A percentile compares a stretch with the other conserved stretches of the same genome.
Conservation (phyloP, 306 rosid genomes). For the Arachis stenosperma region DNA sequence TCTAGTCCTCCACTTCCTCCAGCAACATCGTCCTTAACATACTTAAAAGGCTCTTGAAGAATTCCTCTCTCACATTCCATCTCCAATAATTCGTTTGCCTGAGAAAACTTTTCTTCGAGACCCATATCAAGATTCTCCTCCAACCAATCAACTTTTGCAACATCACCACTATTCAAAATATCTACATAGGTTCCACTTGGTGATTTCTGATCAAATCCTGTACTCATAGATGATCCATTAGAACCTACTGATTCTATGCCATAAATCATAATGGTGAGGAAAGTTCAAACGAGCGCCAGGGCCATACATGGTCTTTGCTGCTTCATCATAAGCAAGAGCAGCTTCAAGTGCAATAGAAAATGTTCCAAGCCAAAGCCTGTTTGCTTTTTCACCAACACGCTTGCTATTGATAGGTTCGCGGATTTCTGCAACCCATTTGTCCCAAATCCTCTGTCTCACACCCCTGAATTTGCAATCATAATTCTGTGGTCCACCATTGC, state of each 20-base stretch:
- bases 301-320: constrained; percentile 83
- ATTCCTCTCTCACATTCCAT: constrained; percentile 7
- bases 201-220: constrained; percentile 19
- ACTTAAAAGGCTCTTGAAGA: constrained; percentile 26
- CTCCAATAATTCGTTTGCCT: constrained; percentile 20
- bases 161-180: constrained; percentile 10
- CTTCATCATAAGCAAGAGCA: constrained; percentile 86
- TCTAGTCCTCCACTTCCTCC: constrained; percentile 9
- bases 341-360: constrained; percentile 79
- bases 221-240: constrained; percentile 30
- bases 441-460: constrained; percentile 93
- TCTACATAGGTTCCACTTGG: constrained; percentile 24
- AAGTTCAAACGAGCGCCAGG: constrained; percentile 73
- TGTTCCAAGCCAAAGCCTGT: constrained; percentile 92
- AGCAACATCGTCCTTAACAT: constrained; percentile 24
- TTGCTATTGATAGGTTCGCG: constrained; percentile 58
- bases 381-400: constrained; percentile 42
- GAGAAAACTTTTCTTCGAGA: constrained; percentile 23
- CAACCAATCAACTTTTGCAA: constrained; percentile 25
- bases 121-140: constrained; percentile 2
- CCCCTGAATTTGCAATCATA: constrained; percentile 73
- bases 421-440: constrained; percentile 94
- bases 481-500: constrained; percentile 97
- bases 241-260: constrained; percentile 7
- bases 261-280: constrained; percentile 44